These are phyloP conservation scores for Scheffersomyces stambukii DNA, from an alignment of 1,139 yeast species.

Conservation along the genomic window DNA sequence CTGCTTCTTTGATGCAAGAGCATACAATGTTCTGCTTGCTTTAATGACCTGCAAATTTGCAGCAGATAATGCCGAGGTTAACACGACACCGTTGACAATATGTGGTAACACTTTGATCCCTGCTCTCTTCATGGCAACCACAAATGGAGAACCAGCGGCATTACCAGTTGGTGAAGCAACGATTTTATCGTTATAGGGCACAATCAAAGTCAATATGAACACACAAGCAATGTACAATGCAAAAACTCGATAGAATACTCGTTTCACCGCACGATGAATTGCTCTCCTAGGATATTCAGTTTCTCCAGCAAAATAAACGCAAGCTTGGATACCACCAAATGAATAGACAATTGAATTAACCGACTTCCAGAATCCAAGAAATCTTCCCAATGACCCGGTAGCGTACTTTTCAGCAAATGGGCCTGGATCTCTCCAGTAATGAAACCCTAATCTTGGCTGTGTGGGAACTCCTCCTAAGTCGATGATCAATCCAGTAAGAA, in stretches of 20 bases:
- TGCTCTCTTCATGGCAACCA: conserved; percentile 47
- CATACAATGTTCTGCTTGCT: conserved; percentile 40
- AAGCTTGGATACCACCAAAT: conserved; percentile 32
- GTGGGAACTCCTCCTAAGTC: conserved; percentile 18
- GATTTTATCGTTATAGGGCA: conserved; percentile 37
- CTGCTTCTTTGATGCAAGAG: conserved; percentile 43
- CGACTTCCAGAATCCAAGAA: conserved; percentile 25
- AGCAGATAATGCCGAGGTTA: conserved; percentile 52
- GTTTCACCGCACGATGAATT: conserved; percentile 43
- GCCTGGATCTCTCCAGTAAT: conserved; percentile 23
- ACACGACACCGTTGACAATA: conserved; percentile 46
- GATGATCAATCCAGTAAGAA: conserved; percentile 22
- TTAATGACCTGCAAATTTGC: conserved; percentile 42
- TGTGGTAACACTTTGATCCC: conserved; percentile 47
- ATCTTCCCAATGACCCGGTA: conserved; percentile 20
- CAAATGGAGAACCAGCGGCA: conserved; percentile 52
- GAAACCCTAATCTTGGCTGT: conserved; percentile 23
- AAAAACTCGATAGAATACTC: conserved; percentile 43
- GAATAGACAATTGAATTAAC: conserved; percentile 22
- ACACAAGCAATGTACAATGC: conserved; percentile 41
- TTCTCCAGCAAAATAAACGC: conserved; percentile 46
- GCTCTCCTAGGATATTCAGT: conserved; percentile 45
- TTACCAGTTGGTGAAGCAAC: conserved; percentile 40
- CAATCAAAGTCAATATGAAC: conserved; percentile 43
- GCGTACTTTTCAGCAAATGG: conserved; percentile 18